These are phyloP conservation scores for Xanthoconium stramineum DNA, from an alignment of 768 basidiomycete species.

Conservation along the genomic window DNA sequence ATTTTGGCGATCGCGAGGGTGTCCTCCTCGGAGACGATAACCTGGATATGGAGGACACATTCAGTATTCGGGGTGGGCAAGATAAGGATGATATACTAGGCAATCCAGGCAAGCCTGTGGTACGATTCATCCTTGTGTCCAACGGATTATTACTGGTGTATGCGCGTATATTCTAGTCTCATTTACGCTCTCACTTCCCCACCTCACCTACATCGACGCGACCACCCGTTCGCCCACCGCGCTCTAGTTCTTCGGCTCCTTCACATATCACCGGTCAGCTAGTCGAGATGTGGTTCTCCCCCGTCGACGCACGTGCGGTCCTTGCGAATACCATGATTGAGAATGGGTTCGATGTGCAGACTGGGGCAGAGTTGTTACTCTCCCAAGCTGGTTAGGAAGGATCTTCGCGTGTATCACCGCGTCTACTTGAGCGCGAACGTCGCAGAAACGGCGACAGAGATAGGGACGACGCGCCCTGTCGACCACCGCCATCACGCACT, in stretches of 20 bases:
- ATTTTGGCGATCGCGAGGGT: slow-evolving; percentile 60
- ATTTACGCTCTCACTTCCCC: slow-evolving; percentile 8
- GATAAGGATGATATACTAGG: slow-evolving; percentile 73
- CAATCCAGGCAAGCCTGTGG: slow-evolving; percentile 58
- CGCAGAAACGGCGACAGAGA: slow-evolving; percentile 4
- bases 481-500: slow-evolving; percentile 5
- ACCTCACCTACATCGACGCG: slow-evolving; percentile 6
- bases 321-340: slow-evolving; percentile 61
- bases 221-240: neutral
- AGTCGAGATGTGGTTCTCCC: slow-evolving; percentile 93
- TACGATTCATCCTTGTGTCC: slow-evolving; percentile 3
- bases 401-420: slow-evolving; percentile 1
- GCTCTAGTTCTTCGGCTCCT: slow-evolving; percentile 55
- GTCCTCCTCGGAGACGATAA: slow-evolving; percentile 28
- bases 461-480: neutral
- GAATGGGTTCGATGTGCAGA: slow-evolving; percentile 64
- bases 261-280: slow-evolving; percentile 90
- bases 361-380: slow-evolving; percentile 70
- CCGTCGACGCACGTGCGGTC: slow-evolving; percentile 69
- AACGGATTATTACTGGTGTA: neutral
- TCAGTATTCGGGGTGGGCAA: slow-evolving; percentile 19
- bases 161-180: slow-evolving; percentile 5
- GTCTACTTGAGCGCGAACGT: slow-evolving; percentile 11
- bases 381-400: slow-evolving; percentile 29
- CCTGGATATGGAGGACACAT: slow-evolving; percentile 34